Conservation (phyloP, 164 flowering plant genomes). For the Santalum album region DNA sequence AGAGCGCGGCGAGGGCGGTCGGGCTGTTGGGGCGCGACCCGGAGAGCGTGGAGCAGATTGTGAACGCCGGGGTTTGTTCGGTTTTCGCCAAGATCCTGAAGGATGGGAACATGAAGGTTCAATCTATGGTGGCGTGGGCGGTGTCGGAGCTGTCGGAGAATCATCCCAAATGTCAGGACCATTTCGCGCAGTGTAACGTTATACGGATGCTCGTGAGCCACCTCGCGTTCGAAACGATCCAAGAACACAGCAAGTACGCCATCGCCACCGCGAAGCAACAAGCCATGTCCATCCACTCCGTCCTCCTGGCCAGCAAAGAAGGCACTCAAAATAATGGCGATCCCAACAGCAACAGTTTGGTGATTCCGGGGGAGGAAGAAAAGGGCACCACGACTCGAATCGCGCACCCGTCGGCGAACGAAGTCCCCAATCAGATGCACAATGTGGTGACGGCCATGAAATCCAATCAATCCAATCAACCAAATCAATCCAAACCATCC, state of each 20-base stretch:
- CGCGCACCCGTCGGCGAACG: slow-evolving; percentile 31
- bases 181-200: slow-evolving; percentile 60
- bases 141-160: slow-evolving; percentile 59
- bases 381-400: slow-evolving; percentile 8
- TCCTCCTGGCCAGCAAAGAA: slow-evolving; percentile 37
- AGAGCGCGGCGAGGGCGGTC: slow-evolving; percentile 64
- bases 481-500: slow-evolving; percentile 11
- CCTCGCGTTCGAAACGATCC: slow-evolving; percentile 80
- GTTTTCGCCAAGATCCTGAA: slow-evolving; percentile 74
- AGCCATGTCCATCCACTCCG: slow-evolving; percentile 44
- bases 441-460: slow-evolving; percentile 42
- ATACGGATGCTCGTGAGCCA: slow-evolving; percentile 72
- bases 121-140: slow-evolving; percentile 74
- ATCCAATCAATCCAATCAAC: no score
- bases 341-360: slow-evolving; percentile 2
- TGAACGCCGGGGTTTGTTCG: slow-evolving; percentile 61
- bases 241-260: slow-evolving; percentile 79
- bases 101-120: slow-evolving; percentile 74
- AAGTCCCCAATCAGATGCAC: slow-evolving; percentile 37
- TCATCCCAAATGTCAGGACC: slow-evolving; percentile 74
- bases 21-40: slow-evolving; percentile 72
- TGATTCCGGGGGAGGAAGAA: slow-evolving; percentile 16
- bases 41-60: slow-evolving; percentile 73
- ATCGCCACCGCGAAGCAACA: slow-evolving; percentile 29
- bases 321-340: background rate